Conservation (phyloP, 257 asterid species). For the Pogostemon cablin region DNA sequence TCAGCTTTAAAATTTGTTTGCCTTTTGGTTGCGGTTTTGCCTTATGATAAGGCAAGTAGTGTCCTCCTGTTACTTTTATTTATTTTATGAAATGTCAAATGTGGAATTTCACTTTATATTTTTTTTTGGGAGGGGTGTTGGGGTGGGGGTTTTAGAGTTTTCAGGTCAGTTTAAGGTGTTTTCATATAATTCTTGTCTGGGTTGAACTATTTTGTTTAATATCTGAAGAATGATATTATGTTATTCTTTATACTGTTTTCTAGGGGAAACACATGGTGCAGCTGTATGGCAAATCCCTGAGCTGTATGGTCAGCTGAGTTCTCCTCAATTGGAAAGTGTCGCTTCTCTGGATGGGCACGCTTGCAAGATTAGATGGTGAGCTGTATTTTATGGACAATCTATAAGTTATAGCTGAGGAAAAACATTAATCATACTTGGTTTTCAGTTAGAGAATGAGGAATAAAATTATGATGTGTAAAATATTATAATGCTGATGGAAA, state of each 20-base stretch:
- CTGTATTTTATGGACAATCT: neutral
- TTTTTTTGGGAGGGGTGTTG: no score
- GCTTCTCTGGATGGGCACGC: constrained; percentile 86
- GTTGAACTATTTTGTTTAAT: constrained; percentile 10
- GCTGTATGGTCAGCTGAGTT: constrained; percentile 90
- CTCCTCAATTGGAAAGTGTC: constrained; percentile 84
- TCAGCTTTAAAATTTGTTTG: constrained; percentile 11
- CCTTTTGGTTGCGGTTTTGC: constrained; percentile 18
- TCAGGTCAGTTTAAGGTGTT: constrained; percentile 1
- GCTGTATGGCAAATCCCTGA: constrained; percentile 98
- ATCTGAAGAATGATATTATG: constrained; percentile 1
- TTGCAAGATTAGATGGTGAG: constrained; percentile 81
- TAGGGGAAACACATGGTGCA: constrained; percentile 91
- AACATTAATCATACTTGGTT: neutral
- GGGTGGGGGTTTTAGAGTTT: neutral
- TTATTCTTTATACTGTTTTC: constrained; percentile 24
- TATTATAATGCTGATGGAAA: neutral
- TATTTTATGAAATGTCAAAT: neutral
- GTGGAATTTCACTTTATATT: neutral
- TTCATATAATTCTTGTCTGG: constrained; percentile 24
- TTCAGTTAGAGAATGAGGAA: neutral
- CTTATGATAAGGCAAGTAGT: neutral
- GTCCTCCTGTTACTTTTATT: constrained; percentile 5
- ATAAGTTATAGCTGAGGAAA: constrained; percentile 24
- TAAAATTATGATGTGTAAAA: neutral